Base-by-base conservation (phyloP, 2,329 filamentous ascomycete species). In the Colletotrichum sp. region DNA sequence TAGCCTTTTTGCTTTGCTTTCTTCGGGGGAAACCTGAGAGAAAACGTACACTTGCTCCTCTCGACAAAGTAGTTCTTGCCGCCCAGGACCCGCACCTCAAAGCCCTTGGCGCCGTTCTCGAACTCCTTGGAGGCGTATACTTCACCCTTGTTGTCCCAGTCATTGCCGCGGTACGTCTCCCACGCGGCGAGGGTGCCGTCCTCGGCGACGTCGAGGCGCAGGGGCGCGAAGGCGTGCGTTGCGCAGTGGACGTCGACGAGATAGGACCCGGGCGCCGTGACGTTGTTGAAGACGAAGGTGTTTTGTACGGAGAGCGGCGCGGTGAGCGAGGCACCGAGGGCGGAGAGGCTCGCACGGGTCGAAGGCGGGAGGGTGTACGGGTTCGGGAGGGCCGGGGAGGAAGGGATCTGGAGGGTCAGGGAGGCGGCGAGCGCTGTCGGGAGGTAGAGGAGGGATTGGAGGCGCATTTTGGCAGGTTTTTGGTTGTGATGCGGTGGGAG, bases 111-210 rank as follows among this genome's bases (percentile, higher is more conserved):
- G n/a, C 74, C 74, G 69, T 48, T 56, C 39, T 58, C 69, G 30
- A 78, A 76, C n/a, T 78, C 77, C 60, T 61, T 67, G 36, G 62
- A 30, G 39, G 61, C 43, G 36, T 89, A 86, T 61, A 83, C 88
- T 86, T 94, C 93, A 18, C 96, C 96, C 81, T 92, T 94, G 83
- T 98, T 97, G 22, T 89, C 92, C 96, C 96, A 98, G 79, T 97
- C 94, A 80, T 98, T 96, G 1, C 95, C 96, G 64, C 95, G 89
- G 83, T 93, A 98, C 30, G 95, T 98, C 87, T 96, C 94, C 93
- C 94, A 97, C 32, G 93, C 93, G 56, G 89, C 86, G 5, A 95
- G 88, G 79, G 86, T 83, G 27, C 85, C 82, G 48, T 85, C 84
- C 67, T 78, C 80, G 4, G 81, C 79, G 22, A 97, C 91, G 82